Conservation (phyloP, 148 eudicot species). For the Chenopodium album region DNA sequence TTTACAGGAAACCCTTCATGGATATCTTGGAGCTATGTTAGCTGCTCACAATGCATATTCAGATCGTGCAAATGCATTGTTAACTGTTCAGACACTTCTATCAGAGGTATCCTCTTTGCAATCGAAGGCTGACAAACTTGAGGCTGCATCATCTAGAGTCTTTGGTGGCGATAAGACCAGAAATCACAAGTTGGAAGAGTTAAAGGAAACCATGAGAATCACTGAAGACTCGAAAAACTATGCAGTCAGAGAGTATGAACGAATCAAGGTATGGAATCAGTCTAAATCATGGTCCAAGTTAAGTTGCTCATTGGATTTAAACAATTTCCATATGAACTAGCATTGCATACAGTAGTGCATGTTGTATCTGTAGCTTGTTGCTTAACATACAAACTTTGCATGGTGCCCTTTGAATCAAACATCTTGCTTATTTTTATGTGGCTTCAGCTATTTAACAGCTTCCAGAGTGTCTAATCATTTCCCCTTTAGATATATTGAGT, state of each 20-base stretch:
- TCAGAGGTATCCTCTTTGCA: slow-evolving; percentile 75
- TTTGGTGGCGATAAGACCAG: slow-evolving; percentile 74
- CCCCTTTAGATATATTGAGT: neutral
- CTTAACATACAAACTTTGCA: neutral
- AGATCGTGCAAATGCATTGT: slow-evolving; percentile 87
- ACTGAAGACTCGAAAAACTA: slow-evolving; percentile 88
- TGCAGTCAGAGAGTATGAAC: slow-evolving; percentile 76
- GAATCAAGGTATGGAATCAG: slow-evolving; percentile 70
- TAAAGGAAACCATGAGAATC: slow-evolving; percentile 65
- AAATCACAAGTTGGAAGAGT: slow-evolving; percentile 61
- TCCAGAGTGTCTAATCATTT: neutral
- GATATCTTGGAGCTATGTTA: slow-evolving; percentile 72
- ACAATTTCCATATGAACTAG: neutral
- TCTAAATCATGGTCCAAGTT: neutral
- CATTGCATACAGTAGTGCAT: neutral
- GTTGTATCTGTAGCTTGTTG: slow-evolving; percentile 1
- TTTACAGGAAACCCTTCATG: slow-evolving; percentile 86
- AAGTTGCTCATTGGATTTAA: neutral
- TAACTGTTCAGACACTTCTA: slow-evolving; percentile 89
- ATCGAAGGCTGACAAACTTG: slow-evolving; percentile 58
- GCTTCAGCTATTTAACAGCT: slow-evolving; percentile 1
- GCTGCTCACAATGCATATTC: slow-evolving; percentile 78
- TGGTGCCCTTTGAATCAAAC: neutral
- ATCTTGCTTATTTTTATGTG: neutral
- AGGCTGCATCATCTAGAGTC: slow-evolving; percentile 62